These are phyloP conservation scores for Macrophomina phaseolina DNA, from an alignment of 2,329 filamentous ascomycete species.

Conservation along the genomic window DNA sequence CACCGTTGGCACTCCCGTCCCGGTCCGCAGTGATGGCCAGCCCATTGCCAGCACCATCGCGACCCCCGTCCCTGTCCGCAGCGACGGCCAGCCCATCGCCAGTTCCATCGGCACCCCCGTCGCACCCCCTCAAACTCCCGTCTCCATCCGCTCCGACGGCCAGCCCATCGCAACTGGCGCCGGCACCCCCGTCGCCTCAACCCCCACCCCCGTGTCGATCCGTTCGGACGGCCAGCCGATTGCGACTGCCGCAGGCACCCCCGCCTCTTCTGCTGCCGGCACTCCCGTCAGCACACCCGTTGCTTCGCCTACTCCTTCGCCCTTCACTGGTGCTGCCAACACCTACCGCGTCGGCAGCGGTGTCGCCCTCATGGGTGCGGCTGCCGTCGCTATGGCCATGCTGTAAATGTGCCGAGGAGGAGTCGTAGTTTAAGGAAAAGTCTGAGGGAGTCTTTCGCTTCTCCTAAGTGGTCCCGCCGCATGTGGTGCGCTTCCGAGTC, in stretches of 20 bases:
- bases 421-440: not conserved
- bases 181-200: not conserved
- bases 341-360: slow-evolving; percentile 16
- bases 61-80: slow-evolving; percentile 10
- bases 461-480: not conserved
- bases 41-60: not conserved
- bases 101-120: not conserved
- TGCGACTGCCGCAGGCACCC: slow-evolving; percentile 27
- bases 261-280: slow-evolving; percentile 26
- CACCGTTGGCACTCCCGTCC: slow-evolving; percentile 1
- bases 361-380: slow-evolving; percentile 21
- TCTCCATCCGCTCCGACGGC: slow-evolving; percentile 8
- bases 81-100: slow-evolving; percentile 19
- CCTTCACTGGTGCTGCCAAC: slow-evolving; percentile 18
- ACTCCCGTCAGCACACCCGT: slow-evolving; percentile 29
- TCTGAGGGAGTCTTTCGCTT: not conserved
- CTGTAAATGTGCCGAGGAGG: not conserved
- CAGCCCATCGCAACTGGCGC: not conserved
- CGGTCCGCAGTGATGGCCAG: slow-evolving; percentile 26
- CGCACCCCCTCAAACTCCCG: not conserved
- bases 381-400: slow-evolving; percentile 24
- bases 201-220: slow-evolving; percentile 23
- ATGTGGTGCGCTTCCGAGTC: not conserved
- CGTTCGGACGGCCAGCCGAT: slow-evolving; percentile 27
- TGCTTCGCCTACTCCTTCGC: slow-evolving; percentile 31